Percentiles rank a stretch among this genome's conserved stretches.
Conservation (phyloP, 495 filamentous ascomycete genomes). For the Chlorociboria aeruginascens region DNA sequence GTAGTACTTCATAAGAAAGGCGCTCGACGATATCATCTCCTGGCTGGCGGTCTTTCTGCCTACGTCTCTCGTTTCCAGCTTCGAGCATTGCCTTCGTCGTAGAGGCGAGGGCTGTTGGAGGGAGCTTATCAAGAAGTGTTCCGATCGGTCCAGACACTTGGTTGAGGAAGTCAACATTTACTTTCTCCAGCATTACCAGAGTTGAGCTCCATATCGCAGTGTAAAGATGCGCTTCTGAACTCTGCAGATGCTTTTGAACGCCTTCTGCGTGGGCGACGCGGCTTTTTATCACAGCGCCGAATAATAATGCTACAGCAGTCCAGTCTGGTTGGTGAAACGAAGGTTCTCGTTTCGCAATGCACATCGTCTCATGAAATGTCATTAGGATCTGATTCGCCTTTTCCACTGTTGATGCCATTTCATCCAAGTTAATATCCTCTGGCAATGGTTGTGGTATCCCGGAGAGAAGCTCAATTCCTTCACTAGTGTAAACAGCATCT, state of each 20-base stretch:
- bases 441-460: conserved; percentile 6
- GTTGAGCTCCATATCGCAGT: conserved; percentile 15
- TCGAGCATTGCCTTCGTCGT: conserved; percentile 13
- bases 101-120: conserved; percentile 10
- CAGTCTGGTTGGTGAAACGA: conserved; percentile 7
- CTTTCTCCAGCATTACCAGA: conserved; percentile 5
- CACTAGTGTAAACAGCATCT: conserved; percentile 9
- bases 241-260: conserved; percentile 7
- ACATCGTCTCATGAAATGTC: conserved; percentile 7
- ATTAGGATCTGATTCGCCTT: conserved; percentile 7
- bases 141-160: not conserved
- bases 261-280: conserved; percentile 12
- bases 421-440: conserved; percentile 6
- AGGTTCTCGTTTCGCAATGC: conserved; percentile 9
- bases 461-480: conserved; percentile 19
- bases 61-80: conserved; percentile 3
- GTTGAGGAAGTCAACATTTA: conserved; percentile 12
- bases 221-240: conserved; percentile 13
- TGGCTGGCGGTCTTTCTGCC: conserved; percentile 5
- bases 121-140: conserved; percentile 6
- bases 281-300: conserved; percentile 1
- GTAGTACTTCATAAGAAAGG: conserved; percentile 16
- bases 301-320: conserved; percentile 5
- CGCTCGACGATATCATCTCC: conserved; percentile 13
- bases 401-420: conserved; percentile 3